Conservation (phyloP, 192 early-diverging fungal species). For the Glomus cerebriforme region DNA sequence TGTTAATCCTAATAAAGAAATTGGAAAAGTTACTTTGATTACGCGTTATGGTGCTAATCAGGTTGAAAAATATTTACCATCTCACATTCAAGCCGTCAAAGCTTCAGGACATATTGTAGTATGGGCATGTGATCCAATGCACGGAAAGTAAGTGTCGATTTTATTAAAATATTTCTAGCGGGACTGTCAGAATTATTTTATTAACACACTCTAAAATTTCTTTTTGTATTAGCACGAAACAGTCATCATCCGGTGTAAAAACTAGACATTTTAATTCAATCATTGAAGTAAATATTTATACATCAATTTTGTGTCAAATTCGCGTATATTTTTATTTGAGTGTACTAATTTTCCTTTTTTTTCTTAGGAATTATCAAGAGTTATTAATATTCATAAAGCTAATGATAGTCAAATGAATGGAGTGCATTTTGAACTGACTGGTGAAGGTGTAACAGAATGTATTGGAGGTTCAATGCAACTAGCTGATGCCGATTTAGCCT, state of each 20-base stretch:
- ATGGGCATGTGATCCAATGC: constrained; percentile 98
- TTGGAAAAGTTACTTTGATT: constrained; percentile 94
- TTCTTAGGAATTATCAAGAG: constrained; percentile 71
- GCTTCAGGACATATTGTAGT: constrained; percentile 84
- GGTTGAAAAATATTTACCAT: constrained; percentile 80
- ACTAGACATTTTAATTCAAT: constrained; percentile 92
- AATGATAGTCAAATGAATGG: constrained; percentile 77
- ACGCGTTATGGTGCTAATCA: constrained; percentile 84
- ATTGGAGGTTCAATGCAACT: constrained; percentile 98
- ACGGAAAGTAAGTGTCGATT: constrained; percentile 75
- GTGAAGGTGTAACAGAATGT: constrained; percentile 95
- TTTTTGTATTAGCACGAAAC: constrained; percentile 64
- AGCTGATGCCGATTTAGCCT: constrained; percentile 73
- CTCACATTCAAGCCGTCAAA: constrained; percentile 90
- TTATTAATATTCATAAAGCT: constrained; percentile 81
- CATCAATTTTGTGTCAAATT: neutral
- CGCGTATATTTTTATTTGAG: neutral
- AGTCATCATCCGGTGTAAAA: constrained; percentile 79
- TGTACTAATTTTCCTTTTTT: neutral
- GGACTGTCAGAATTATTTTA: neutral
- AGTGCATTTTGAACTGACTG: constrained; percentile 97
- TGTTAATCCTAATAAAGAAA: constrained; percentile 82
- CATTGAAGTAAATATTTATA: constrained; percentile 50
- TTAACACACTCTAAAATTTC: neutral
- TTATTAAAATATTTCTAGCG: neutral